Percentiles rank a stretch among this genome's conserved stretches.
These are phyloP conservation scores for Henningerozyma blattae DNA, from an alignment of 805 yeast species.

Conservation along the genomic window DNA sequence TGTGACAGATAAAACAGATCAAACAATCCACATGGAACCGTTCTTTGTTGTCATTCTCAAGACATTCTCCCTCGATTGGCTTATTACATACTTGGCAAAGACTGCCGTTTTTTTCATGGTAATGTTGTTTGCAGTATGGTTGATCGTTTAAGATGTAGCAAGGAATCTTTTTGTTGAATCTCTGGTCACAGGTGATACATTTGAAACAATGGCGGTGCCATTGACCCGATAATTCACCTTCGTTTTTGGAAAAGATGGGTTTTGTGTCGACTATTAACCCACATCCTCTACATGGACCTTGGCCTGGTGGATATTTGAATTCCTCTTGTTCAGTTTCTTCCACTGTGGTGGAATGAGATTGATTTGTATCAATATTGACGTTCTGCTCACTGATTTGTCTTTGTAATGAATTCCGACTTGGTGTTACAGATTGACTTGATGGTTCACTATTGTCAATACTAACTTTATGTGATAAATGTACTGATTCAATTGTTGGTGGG, in stretches of 20 bases:
- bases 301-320: conserved; percentile 40
- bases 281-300: conserved; percentile 79
- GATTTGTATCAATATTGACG: too few species aligned
- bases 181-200: conserved; percentile 51
- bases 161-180: conserved; percentile 46
- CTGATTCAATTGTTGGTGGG: conserved; percentile 2
- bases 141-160: conserved; percentile 68
- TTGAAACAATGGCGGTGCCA: conserved; percentile 88
- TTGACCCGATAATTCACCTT: conserved; percentile 58
- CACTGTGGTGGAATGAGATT: neutral
- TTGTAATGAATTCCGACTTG: too few species aligned
- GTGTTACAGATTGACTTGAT: too few species aligned
- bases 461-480: conserved; percentile 3
- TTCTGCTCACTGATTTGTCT: too few species aligned
- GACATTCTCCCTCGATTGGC: conserved; percentile 86
- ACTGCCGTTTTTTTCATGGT: conserved; percentile 63
- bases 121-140: conserved; percentile 75
- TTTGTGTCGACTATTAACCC: conserved; percentile 40
- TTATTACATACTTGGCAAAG: conserved; percentile 55
- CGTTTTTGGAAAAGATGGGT: conserved; percentile 73
- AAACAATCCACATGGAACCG: conserved; percentile 72
- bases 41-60: conserved; percentile 60
- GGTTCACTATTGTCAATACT: conserved; percentile 1
- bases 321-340: neutral
- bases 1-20: conserved; percentile 49